Evolutionary conservation across 2,329 filamentous ascomycete species (phyloP), one percentile per base, ranked within the genome.

Genomic region (Akanthomyces uredinophilus): DNA sequence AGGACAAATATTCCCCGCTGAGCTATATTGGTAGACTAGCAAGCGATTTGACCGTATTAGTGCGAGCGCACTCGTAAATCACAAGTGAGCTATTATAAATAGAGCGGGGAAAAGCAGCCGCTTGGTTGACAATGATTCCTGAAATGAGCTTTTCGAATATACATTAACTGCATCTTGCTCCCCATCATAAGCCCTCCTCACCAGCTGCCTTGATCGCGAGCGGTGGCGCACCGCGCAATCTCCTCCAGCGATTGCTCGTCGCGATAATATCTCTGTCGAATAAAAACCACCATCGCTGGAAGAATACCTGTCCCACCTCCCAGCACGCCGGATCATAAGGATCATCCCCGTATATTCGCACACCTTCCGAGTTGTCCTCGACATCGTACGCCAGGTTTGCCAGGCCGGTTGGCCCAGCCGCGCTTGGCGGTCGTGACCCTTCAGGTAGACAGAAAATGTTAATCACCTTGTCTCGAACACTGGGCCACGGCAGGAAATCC

Each of bases 241-340:
- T 73, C 64, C 83, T 75, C 76, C 78, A 77, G 56, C 75, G 72
- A 70, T 87, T 86, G 67, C 82, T 83, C 58, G 76, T 77, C 50
- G 79, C 77, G n/a, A 87, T 70, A 18, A 86, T 77, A 13, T 74
- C 73, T 10, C 75, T 69, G 66, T 87, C 83, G 68, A 87, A 81
- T 41, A 83, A 70, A 71, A 84, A 86, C 83, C 83, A 87, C 84
- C 84, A 87, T 46, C 79, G 76, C 70, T 81, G 77, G 69, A 85
- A 86, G 24, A 86, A 71, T n/a, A 78, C 67, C 70, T 86, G 82
- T 1, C 83, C 83, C 14, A 86, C 76, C 69, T 87, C 84, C 83
- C 83, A 87, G 35, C 74, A 75, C 27, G 70, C 68, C 6, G 76
- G 71, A 54, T 81, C 75, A 64, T 79, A 81, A 22, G 81, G 79